These are phyloP conservation scores for Leishmania guyanensis DNA, from an alignment of 208 protist species.

Conservation along the genomic window DNA sequence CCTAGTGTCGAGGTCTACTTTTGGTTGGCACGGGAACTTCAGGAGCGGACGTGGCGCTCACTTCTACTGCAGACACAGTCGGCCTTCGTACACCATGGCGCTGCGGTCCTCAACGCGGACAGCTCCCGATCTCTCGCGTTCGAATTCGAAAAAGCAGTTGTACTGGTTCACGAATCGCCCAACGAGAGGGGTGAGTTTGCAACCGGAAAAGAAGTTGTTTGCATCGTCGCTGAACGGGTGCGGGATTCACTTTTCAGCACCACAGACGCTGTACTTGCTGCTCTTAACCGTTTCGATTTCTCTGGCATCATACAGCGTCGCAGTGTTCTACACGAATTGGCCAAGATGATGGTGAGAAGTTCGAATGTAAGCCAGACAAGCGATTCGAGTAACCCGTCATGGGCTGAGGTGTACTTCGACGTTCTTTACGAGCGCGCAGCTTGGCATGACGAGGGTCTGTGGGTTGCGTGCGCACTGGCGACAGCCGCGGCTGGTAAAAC, in stretches of 20 bases:
- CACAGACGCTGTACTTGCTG: constrained; percentile 18
- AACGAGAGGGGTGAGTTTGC: neutral
- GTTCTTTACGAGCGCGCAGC: constrained; percentile 27
- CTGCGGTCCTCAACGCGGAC: constrained; percentile 13
- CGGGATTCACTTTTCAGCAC: neutral
- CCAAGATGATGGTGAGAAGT: neutral
- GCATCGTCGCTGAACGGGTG: constrained; percentile 12
- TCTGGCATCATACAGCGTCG: constrained; percentile 16
- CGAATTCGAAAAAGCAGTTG: constrained; percentile 27
- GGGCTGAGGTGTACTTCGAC: constrained; percentile 29
- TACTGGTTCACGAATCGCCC: neutral
- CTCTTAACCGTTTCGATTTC: constrained; percentile 29
- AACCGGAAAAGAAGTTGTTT: neutral
- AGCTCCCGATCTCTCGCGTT: constrained; percentile 29
- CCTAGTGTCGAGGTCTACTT: neutral
- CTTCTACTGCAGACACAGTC: constrained; percentile 21
- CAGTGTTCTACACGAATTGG: constrained; percentile 8
- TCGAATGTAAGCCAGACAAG: neutral
- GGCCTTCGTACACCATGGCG: constrained; percentile 5
- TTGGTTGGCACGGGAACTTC: constrained; percentile 3
- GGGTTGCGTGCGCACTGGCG: constrained; percentile 26
- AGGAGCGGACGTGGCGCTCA: constrained; percentile 15
- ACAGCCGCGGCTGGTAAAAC: neutral
- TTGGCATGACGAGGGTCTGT: constrained; percentile 31
- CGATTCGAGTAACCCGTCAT: neutral